A percentile compares a stretch with the other conserved stretches of the same genome.
Conservation (phyloP, 139 green algal genomes). For the Chlamydomonas sphaeroides region DNA sequence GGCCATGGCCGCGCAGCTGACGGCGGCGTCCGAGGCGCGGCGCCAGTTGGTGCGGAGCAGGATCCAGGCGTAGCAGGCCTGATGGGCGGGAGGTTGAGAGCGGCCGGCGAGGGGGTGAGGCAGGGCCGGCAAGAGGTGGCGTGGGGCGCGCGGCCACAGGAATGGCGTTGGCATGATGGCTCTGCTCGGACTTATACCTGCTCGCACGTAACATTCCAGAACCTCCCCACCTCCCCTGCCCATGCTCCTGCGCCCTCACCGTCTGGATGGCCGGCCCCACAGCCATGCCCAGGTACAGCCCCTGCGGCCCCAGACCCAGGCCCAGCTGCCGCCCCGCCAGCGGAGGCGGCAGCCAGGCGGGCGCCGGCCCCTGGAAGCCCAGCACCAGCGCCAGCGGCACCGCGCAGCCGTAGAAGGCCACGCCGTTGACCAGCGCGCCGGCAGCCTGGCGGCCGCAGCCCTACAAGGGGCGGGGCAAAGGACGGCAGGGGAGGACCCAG, state of each 20-base stretch:
- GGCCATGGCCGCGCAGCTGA: no score
- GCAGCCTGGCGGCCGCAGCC: constrained; percentile 55
- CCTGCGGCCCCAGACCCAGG: constrained; percentile 33
- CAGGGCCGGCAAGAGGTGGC: no score
- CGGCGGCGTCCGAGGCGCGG: no score
- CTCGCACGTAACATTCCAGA: no score
- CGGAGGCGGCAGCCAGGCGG: neutral
- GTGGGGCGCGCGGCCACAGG: no score
- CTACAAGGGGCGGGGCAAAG: neutral
- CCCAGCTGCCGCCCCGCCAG: neutral
- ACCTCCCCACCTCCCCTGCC: no score
- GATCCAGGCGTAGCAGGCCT: constrained; percentile 26
- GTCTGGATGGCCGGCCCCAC: constrained; percentile 41
- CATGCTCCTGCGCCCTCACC: no score
- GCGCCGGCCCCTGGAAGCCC: constrained; percentile 26
- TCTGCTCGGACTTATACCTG: no score
- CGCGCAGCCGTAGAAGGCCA: constrained; percentile 54
- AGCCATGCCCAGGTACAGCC: constrained; percentile 49
- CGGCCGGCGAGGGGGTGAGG: no score
- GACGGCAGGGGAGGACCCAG: no score
- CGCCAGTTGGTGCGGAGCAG: constrained; percentile 43
- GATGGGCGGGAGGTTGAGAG: neutral
- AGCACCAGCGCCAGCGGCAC: constrained; percentile 42
- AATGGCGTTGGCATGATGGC: no score
- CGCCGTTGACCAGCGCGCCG: constrained; percentile 50